A percentile compares a stretch with the other conserved stretches of the same genome.
phyloP scores from a whole-genome alignment of 495 filamentous ascomycete genomes.

The Rusavskia elegans region DNA sequence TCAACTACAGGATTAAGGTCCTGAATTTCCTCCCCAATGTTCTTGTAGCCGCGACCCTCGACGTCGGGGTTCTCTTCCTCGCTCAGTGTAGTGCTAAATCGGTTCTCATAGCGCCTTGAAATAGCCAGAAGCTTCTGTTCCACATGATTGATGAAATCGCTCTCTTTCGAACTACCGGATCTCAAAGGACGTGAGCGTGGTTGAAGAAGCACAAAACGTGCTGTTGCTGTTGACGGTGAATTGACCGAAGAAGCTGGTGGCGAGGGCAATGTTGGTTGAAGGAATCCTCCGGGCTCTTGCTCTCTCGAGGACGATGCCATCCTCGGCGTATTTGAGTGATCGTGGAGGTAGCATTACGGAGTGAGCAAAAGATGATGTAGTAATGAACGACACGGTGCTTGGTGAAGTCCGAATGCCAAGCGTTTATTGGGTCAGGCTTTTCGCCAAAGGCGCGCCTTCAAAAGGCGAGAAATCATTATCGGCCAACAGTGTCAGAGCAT shows the following conservation, averaged over 20 bases:
- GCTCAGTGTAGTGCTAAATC: conserved; percentile 40
- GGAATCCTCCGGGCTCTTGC: conserved; percentile 28
- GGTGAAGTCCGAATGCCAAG: not conserved
- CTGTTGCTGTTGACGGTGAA: conserved; percentile 30
- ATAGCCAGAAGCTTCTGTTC: conserved; percentile 45
- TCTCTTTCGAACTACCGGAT: conserved; percentile 62
- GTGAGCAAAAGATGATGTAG: not conserved
- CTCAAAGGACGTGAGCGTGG: conserved; percentile 48
- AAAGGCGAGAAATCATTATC: no score
- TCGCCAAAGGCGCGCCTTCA: no score
- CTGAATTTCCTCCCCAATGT: conserved; percentile 47
- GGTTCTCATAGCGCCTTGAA: conserved; percentile 58
- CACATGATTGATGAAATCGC: conserved; percentile 53
- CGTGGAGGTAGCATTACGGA: not conserved
- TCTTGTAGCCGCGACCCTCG: conserved; percentile 44
- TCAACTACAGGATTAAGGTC: conserved; percentile 60
- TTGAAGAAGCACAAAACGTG: conserved; percentile 36
- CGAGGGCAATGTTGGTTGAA: conserved; percentile 33
- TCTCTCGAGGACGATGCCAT: not conserved
- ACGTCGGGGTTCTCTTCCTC: conserved; percentile 14
- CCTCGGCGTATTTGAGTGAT: not conserved
- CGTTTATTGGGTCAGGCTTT: no score
- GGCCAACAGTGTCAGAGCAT: no score
- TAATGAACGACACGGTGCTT: not conserved
- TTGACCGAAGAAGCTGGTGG: conserved; percentile 31